These are phyloP conservation scores for Euphorbia peplus DNA, from an alignment of 345 rosid genomes.

Conservation along the genomic window DNA sequence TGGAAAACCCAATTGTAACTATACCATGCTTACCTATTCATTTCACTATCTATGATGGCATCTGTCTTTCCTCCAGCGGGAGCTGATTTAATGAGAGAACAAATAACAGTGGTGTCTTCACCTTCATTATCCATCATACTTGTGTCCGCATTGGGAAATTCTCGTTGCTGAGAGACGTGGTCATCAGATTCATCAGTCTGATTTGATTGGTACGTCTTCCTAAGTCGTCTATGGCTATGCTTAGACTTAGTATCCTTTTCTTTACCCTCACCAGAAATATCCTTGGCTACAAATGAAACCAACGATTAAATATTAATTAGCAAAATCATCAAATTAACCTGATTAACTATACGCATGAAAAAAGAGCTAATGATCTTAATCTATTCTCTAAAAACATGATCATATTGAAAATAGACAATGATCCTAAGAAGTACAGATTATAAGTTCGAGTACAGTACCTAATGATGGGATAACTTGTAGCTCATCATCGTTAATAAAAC, in stretches of 20 bases:
- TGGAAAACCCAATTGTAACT: background rate
- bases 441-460: slow-evolving; percentile 30
- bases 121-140: slow-evolving; percentile 26
- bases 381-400: background rate
- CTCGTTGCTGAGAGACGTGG: slow-evolving; percentile 17
- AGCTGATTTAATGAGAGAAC: slow-evolving; percentile 22
- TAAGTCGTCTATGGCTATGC: slow-evolving; percentile 37
- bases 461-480: slow-evolving; percentile 24
- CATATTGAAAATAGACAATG: too few species aligned
- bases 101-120: slow-evolving; percentile 28
- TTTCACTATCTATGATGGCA: slow-evolving; percentile 7
- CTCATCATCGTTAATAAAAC: slow-evolving; percentile 68
- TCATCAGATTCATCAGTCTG: slow-evolving; percentile 53
- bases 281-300: slow-evolving; percentile 25
- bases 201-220: slow-evolving; percentile 40
- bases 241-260: slow-evolving; percentile 26
- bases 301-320: too few species aligned
- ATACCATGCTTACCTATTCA: slow-evolving; percentile 26
- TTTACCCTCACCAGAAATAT: slow-evolving; percentile 20
- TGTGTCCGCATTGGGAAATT: slow-evolving; percentile 15
- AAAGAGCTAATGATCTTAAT: background rate
- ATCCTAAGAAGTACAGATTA: background rate
- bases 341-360: too few species aligned
- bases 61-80: slow-evolving; percentile 12
- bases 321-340: too few species aligned